Base-by-base conservation (phyloP, 176 grass and related monocot species). In the Panicum miliaceum region DNA sequence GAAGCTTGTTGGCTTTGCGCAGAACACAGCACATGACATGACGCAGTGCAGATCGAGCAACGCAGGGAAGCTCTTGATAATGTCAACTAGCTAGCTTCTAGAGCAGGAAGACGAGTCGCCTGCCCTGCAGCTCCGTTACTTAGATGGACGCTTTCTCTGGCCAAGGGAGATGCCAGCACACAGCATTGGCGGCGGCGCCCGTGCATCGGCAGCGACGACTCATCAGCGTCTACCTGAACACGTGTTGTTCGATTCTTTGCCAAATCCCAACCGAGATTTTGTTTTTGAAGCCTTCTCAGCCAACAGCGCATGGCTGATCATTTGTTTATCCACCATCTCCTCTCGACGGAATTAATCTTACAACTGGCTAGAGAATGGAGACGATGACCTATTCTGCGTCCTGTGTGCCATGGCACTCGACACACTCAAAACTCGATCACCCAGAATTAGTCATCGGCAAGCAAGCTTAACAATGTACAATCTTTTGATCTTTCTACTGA, bases 41-140 rank as follows among this genome's bases (percentile, higher is more conserved):
- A 20, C n/a, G 54, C 22, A 10, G 54, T 3, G 53, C 2, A 57
- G 45, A 47, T 47, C 29, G 12, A 18, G 50, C 51, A 53, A 53
- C 5, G 18, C 64, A 20, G 19, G 32, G 32, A 52, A 26, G 9
- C 64, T 23, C 22, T 16, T 47, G 68, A 27, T 47, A 26, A 4
- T 71, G 43, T 29, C 42, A 46, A 29, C n/a, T 48, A 47, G 67
- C 38, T 68, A 71, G 12, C 25, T 72, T 72, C 43, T 72, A 72
- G 68, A 72, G 3, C 13, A 72, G n/a, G 42, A 72, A 48, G 68
- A 72, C 13, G 43, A 72, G 68, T 72, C 68, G 68, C 35, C 35
- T 40, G 64, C 12, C 12, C 41, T 47, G 11, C 22, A 42, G 36
- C 36, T 6, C 41, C 27, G 11, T 22, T 23, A 19, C 65, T 12